Evolutionary conservation across 345 rosid genomes (phyloP).

Genomic region (Reutealis trisperma): DNA sequence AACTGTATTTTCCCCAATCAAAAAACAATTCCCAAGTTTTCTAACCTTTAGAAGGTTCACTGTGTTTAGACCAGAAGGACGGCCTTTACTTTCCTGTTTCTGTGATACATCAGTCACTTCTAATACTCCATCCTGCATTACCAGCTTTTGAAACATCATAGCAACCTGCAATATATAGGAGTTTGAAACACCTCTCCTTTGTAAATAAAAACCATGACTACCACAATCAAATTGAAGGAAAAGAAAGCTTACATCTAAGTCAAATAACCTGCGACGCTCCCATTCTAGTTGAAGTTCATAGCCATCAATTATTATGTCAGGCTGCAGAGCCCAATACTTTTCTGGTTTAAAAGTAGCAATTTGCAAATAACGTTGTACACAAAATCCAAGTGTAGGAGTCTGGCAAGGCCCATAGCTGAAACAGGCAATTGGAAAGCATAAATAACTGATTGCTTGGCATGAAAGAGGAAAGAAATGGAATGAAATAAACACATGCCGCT

Average conservation of each 20-base stretch:
- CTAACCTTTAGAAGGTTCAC: constrained; percentile 91
- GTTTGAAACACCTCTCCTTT: constrained; percentile 8
- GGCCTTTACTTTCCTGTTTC: constrained; percentile 80
- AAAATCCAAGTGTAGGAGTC: constrained; percentile 96
- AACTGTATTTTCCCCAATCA: not conserved
- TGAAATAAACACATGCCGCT: not conserved
- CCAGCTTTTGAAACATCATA: constrained; percentile 72
- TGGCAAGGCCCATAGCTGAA: constrained; percentile 97
- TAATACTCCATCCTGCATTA: constrained; percentile 65
- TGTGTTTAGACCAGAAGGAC: constrained; percentile 90
- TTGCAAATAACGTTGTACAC: constrained; percentile 90
- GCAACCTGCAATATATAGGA: constrained; percentile 60
- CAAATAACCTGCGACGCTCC: constrained; percentile 86
- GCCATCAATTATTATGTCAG: constrained; percentile 58
- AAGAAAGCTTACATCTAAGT: constrained; percentile 61
- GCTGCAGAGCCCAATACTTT: constrained; percentile 76
- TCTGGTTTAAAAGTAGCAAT: constrained; percentile 89
- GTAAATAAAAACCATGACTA: not conserved
- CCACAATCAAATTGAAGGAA: constrained; percentile 9
- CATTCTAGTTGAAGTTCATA: constrained; percentile 90
- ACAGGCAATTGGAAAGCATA: constrained; percentile 28
- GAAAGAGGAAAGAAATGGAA: constrained; percentile 4
- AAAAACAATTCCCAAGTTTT: constrained; percentile 14
- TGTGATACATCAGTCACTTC: constrained; percentile 70
- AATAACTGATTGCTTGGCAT: constrained; percentile 11